These are phyloP conservation scores for Tilletia horrida DNA, from an alignment of 1,284 basidiomycete genomes.

Conservation along the genomic window DNA sequence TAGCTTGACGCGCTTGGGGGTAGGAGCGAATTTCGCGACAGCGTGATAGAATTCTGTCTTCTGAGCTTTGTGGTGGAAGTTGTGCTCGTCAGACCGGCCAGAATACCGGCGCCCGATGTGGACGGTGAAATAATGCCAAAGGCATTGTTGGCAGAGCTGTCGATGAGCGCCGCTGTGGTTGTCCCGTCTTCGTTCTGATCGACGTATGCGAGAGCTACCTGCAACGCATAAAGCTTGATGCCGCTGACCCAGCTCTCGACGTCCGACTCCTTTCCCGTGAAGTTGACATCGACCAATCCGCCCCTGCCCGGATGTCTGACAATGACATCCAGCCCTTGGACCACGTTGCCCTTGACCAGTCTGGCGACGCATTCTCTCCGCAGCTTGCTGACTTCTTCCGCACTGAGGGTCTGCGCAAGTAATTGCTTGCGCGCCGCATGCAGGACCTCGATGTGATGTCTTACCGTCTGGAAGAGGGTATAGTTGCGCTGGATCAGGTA, in stretches of 20 bases:
- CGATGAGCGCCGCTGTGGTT: constrained; percentile 30
- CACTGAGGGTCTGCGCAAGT: constrained; percentile 77
- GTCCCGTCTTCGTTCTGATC: constrained; percentile 34
- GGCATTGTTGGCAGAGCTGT: constrained; percentile 38
- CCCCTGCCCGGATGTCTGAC: constrained; percentile 90
- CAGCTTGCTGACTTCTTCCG: constrained; percentile 78
- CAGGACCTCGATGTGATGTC: constrained; percentile 83
- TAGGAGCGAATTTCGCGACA: not conserved
- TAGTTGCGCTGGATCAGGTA: constrained; percentile 87
- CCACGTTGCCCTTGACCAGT: constrained; percentile 83
- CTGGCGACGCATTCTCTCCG: constrained; percentile 80
- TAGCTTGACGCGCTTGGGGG: constrained; percentile 11
- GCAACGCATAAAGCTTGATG: constrained; percentile 51
- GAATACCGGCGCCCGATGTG: constrained; percentile 35
- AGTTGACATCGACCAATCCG: constrained; percentile 66
- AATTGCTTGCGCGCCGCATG: constrained; percentile 85
- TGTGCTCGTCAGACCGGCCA: constrained; percentile 29
- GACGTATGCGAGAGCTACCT: constrained; percentile 54
- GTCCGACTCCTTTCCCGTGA: constrained; percentile 38
- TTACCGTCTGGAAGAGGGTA: constrained; percentile 78
- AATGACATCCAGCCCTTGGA: constrained; percentile 88
- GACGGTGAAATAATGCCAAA: constrained; percentile 40
- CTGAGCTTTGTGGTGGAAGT: constrained; percentile 18
- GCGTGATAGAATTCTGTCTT: constrained; percentile 15
- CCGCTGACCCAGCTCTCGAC: constrained; percentile 50